Conservation (phyloP, 2,329 filamentous ascomycete species). For the Epichloe coenophiala region DNA sequence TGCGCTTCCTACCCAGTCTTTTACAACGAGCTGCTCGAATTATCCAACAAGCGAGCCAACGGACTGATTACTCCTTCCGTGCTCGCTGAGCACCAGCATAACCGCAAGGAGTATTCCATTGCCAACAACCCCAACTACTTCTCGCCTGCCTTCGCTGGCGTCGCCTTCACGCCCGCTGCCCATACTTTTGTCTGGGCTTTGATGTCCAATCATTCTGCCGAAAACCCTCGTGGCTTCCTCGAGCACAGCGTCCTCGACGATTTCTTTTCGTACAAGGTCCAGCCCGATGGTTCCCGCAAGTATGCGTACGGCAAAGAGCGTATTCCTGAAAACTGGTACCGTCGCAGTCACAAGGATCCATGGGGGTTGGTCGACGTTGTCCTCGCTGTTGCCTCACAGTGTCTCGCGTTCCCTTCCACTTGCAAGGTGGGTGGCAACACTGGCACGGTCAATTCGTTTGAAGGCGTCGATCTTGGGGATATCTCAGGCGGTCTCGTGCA, state of each 20-base stretch:
- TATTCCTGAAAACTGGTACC: conserved; percentile 39
- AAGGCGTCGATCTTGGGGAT: conserved; percentile 27
- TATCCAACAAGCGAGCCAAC: conserved; percentile 29
- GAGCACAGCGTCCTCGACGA: conserved; percentile 4
- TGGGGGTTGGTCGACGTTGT: conserved; percentile 27
- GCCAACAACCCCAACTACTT: conserved; percentile 39
- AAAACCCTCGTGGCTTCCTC: conserved; percentile 19
- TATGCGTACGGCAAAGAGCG: conserved; percentile 33
- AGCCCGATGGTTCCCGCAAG: conserved; percentile 22
- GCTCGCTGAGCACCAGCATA: neutral
- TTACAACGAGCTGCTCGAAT: conserved; percentile 19
- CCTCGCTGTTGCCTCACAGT: conserved; percentile 19
- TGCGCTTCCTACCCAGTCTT: conserved; percentile 1
- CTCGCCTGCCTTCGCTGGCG: conserved; percentile 34
- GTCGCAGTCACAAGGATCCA: conserved; percentile 27
- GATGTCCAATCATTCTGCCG: conserved; percentile 28
- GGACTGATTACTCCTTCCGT: conserved; percentile 1
- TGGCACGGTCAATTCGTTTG: conserved; percentile 33
- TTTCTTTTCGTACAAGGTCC: conserved; percentile 18
- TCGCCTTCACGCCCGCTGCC: conserved; percentile 31
- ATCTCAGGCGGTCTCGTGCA: conserved; percentile 33
- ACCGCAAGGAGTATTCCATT: conserved; percentile 22
- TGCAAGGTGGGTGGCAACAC: conserved; percentile 30
- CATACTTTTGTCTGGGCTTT: conserved; percentile 29
- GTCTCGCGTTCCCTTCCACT: conserved; percentile 13